phyloP scores from a whole-genome alignment of 768 basidiomycete species.

The Piloderma croceum region DNA sequence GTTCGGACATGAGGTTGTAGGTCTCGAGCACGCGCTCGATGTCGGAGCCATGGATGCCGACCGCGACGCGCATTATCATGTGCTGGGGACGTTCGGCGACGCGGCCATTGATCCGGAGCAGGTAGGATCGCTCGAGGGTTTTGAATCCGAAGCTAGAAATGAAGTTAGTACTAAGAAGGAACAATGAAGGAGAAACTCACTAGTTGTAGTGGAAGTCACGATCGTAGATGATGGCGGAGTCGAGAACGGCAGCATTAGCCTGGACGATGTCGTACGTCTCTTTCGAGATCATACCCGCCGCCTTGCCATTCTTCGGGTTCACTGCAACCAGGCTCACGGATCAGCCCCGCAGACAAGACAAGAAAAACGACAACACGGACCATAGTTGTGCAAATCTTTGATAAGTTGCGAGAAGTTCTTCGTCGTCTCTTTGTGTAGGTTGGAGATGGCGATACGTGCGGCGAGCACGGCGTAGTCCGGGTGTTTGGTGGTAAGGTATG shows the following conservation, averaged over 20 bases:
- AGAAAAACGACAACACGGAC: constrained; percentile 37
- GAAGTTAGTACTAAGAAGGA: constrained; percentile 1
- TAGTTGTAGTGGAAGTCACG: constrained; percentile 97
- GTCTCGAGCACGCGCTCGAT: constrained; percentile 88
- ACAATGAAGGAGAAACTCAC: constrained; percentile 38
- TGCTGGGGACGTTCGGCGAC: constrained; percentile 98
- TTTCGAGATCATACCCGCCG: constrained; percentile 88
- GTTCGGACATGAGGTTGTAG: constrained; percentile 94
- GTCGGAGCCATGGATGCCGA: constrained; percentile 90
- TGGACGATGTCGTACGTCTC: constrained; percentile 79
- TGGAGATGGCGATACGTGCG: constrained; percentile 97
- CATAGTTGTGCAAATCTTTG: constrained; percentile 83
- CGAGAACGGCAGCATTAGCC: constrained; percentile 74
- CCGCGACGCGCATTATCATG: constrained; percentile 99
- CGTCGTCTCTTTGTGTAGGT: constrained; percentile 98
- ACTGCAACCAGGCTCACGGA: no score
- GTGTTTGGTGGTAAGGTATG: constrained; percentile 93
- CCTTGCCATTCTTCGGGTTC: constrained; percentile 88
- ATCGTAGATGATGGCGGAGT: constrained; percentile 95
- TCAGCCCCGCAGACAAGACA: no score
- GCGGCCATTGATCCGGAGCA: constrained; percentile 88
- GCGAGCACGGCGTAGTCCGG: constrained; percentile 98
- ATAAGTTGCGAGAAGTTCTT: constrained; percentile 93
- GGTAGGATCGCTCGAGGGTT: constrained; percentile 95
- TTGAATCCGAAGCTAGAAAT: constrained; percentile 91